A percentile compares a stretch with the other conserved stretches of the same genome.
phyloP scores from a whole-genome alignment of 164 flowering plant species.

The Piper betle region DNA sequence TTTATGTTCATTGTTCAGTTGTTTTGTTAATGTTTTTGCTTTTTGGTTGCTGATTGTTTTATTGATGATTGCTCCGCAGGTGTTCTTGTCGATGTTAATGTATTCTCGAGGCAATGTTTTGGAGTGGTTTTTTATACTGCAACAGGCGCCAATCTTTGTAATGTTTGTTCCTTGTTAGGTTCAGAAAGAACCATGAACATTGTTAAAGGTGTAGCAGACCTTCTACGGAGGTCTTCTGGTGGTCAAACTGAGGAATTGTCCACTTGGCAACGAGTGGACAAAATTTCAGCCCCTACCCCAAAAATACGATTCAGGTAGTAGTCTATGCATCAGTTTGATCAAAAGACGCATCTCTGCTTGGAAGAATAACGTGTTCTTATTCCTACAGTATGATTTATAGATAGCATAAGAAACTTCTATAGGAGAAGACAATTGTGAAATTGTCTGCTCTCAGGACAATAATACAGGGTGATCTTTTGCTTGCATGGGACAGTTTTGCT shows the following conservation, averaged over 20 bases:
- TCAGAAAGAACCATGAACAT: slow-evolving; percentile 58
- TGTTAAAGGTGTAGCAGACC: slow-evolving; percentile 92
- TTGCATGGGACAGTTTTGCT: too few species aligned
- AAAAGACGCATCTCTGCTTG: too few species aligned
- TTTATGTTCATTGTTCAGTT: too few species aligned
- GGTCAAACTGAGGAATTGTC: slow-evolving; percentile 43
- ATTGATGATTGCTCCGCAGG: neutral
- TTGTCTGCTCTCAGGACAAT: too few species aligned
- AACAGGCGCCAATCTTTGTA: slow-evolving; percentile 7
- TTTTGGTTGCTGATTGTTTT: neutral
- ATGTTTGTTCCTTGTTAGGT: neutral
- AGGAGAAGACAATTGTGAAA: too few species aligned
- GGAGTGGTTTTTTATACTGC: neutral
- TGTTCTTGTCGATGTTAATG: neutral
- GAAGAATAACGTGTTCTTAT: too few species aligned
- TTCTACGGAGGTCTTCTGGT: slow-evolving; percentile 73
- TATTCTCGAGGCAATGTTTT: neutral
- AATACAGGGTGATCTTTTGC: too few species aligned
- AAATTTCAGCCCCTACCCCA: slow-evolving; percentile 49
- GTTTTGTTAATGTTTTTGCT: too few species aligned
- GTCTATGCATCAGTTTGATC: too few species aligned
- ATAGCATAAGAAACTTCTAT: too few species aligned
- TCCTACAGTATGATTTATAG: too few species aligned
- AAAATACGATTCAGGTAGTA: slow-evolving; percentile 63
- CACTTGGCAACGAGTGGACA: slow-evolving; percentile 32